phyloP scores from a whole-genome alignment of 2,329 filamentous ascomycete species.

The Fusarium penzigii region DNA sequence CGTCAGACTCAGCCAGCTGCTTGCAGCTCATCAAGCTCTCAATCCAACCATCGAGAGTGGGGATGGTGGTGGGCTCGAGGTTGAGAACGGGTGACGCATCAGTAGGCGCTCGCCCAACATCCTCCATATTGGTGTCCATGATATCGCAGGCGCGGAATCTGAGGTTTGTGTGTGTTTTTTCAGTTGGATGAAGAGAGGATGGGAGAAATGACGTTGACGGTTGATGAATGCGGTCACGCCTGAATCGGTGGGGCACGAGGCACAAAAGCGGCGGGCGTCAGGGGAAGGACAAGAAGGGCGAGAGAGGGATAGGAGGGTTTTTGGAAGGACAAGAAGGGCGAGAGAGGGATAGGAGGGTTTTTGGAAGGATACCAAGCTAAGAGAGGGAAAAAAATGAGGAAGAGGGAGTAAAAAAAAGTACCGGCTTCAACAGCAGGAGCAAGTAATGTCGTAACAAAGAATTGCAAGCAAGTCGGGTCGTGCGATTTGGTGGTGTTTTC shows the following conservation, averaged over 20 bases:
- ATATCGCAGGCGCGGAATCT: conserved; percentile 17
- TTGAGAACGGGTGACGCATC: conserved; percentile 69
- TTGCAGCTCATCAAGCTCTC: conserved; percentile 98
- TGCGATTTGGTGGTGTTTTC: no score
- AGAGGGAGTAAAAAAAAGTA: no score
- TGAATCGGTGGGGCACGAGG: conserved; percentile 34
- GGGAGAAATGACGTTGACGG: conserved; percentile 29
- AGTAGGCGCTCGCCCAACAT: conserved; percentile 84
- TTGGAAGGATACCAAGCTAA: conserved; percentile 14
- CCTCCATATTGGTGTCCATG: conserved; percentile 99
- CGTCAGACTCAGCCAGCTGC: conserved; percentile 91
- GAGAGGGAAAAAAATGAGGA: no score
- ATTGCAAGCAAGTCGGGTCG: no score
- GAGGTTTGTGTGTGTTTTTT: no score
- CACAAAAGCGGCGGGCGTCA: conserved; percentile 30
- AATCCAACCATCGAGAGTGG: conserved; percentile 96
- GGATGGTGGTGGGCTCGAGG: conserved; percentile 82
- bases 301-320: no score
- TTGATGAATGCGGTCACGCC: conserved; percentile 33
- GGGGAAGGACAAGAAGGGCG: conserved; percentile 19
- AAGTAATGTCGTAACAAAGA: conserved; percentile 9
- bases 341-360: conserved; percentile 3
- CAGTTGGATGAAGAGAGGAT: conserved; percentile 16
- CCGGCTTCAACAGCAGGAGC: conserved; percentile 23
- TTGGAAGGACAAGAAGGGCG: conserved; percentile 18